Percentiles rank a stretch among this genome's conserved stretches.
phyloP scores from a whole-genome alignment of 208 protist genomes.

The Leishmania braziliensis region DNA sequence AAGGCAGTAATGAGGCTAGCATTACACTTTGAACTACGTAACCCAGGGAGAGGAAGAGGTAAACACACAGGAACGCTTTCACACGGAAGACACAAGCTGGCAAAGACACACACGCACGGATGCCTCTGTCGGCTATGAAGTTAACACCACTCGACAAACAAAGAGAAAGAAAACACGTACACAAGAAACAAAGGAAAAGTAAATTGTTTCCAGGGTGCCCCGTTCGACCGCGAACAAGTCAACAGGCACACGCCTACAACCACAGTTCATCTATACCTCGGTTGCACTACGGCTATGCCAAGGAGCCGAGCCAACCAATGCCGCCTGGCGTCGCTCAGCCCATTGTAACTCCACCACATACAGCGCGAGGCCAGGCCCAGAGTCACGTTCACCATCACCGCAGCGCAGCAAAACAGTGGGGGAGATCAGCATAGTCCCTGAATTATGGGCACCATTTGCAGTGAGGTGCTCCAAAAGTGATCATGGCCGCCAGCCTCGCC shows the following conservation, averaged over 20 bases:
- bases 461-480: too few relatives aligned
- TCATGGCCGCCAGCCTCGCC: too few relatives aligned
- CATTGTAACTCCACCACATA: not conserved
- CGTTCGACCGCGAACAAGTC: not conserved
- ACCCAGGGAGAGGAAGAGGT: not conserved
- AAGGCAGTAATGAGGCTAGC: not conserved
- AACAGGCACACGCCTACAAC: not conserved
- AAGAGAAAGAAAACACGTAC: not conserved
- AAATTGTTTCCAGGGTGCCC: not conserved
- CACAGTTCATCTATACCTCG: not conserved
- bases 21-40: not conserved
- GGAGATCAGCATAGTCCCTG: not conserved
- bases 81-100: not conserved
- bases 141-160: not conserved
- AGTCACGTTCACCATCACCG: not conserved
- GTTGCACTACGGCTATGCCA: not conserved
- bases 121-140: not conserved
- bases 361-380: not conserved
- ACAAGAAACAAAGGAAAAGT: constrained; percentile 4
- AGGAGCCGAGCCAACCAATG: not conserved
- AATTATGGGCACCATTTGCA: too few relatives aligned
- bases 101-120: not conserved
- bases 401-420: not conserved
- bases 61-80: not conserved
- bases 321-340: not conserved